These are phyloP conservation scores for Casuarina equisetifolia DNA, from an alignment of 306 rosid species.

Conservation along the genomic window DNA sequence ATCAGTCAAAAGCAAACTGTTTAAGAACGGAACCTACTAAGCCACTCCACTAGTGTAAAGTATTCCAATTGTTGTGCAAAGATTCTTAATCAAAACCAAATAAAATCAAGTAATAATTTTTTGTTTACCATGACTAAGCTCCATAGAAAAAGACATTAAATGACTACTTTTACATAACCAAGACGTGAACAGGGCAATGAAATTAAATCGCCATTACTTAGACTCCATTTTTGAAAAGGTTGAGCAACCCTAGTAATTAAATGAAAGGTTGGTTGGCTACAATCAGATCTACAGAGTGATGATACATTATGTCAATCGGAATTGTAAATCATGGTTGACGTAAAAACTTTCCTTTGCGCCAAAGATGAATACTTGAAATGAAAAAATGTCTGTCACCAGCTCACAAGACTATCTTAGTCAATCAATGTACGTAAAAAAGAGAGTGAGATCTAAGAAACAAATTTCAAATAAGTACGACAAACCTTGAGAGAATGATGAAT, in stretches of 20 bases:
- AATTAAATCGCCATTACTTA: too few species aligned
- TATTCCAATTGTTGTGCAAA: too few species aligned
- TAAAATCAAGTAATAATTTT: too few species aligned
- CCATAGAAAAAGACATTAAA: not conserved
- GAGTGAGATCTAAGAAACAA: not conserved
- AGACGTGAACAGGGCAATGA: too few species aligned
- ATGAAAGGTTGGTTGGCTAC: not conserved
- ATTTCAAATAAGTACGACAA: not conserved
- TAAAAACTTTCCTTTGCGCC: not conserved
- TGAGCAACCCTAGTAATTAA: not conserved
- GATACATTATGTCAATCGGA: not conserved
- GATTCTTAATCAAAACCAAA: too few species aligned
- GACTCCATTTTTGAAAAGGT: too few species aligned
- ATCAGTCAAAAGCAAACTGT: not conserved
- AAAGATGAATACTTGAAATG: not conserved
- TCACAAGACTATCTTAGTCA: not conserved
- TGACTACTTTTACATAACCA: not conserved
- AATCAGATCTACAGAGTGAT: not conserved
- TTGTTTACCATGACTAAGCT: too few species aligned
- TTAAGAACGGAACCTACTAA: not conserved
- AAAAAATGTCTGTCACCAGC: not conserved
- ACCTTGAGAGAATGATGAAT: conserved; percentile 94
- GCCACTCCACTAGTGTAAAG: too few species aligned
- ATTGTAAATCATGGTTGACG: not conserved
- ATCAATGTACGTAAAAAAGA: not conserved